Percentiles rank a stretch among this genome's conserved stretches.
These are phyloP conservation scores for Pythium sukuiense DNA, from an alignment of 352 stramenopile species.

Conservation along the genomic window DNA sequence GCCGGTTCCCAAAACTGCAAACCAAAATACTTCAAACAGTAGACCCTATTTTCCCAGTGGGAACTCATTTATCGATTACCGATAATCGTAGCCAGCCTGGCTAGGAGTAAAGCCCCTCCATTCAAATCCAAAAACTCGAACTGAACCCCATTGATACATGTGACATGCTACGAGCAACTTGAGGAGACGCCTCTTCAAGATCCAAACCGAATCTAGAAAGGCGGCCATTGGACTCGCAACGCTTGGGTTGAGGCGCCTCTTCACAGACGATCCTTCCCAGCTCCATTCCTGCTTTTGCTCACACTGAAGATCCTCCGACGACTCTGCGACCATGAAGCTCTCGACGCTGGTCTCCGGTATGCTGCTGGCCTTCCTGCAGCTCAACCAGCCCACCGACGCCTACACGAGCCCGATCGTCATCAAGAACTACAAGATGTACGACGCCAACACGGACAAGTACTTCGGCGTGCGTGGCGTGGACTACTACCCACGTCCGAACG, in stretches of 20 bases:
- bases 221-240: not conserved
- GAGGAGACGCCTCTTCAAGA: not conserved
- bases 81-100: too few relatives aligned
- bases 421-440: slow-evolving; percentile 79
- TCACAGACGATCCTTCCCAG: too few relatives aligned
- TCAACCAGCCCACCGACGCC: not conserved
- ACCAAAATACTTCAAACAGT: too few relatives aligned
- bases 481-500: slow-evolving; percentile 88
- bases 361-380: not conserved
- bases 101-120: too few relatives aligned
- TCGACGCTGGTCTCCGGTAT: not conserved
- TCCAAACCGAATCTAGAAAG: not conserved
- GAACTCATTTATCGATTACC: too few relatives aligned
- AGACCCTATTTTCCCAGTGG: too few relatives aligned
- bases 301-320: not conserved
- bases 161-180: not conserved
- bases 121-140: too few relatives aligned
- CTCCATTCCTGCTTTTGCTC: too few relatives aligned
- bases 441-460: slow-evolving; percentile 67
- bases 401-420: slow-evolving; percentile 64
- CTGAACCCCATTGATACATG: too few relatives aligned
- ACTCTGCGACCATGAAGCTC: slow-evolving; percentile 4
- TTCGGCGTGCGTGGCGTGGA: slow-evolving; percentile 78
- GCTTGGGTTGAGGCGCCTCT: not conserved
- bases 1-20: too few relatives aligned